phyloP scores from a whole-genome alignment of 129 eudicot genomes.

The Ambrosia artemisiifolia region DNA sequence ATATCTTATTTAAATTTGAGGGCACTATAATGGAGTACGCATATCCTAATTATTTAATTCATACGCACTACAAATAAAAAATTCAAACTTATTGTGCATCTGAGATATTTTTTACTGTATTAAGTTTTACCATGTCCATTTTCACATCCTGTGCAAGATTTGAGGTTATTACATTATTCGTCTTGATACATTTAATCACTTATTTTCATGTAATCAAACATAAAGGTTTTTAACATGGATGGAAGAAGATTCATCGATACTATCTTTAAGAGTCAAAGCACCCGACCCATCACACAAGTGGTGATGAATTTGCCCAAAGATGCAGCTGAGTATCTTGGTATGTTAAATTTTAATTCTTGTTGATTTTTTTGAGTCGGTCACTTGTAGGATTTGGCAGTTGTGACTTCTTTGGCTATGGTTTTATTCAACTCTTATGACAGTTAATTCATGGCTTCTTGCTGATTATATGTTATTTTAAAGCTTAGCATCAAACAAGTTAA shows the following conservation, averaged over 20 bases:
- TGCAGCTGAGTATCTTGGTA: slow-evolving; percentile 77
- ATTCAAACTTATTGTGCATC: not conserved
- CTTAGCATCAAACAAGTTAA: not conserved
- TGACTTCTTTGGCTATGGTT: not conserved
- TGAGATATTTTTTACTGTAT: not conserved
- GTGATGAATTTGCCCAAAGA: slow-evolving; percentile 96
- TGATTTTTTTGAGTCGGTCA: not conserved
- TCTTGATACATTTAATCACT: slow-evolving; percentile 1
- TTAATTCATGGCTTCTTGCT: not conserved
- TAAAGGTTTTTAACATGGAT: slow-evolving; percentile 89
- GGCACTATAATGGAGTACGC: too few species aligned
- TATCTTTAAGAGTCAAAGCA: slow-evolving; percentile 48
- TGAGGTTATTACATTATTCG: not conserved
- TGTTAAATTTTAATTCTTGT: not conserved
- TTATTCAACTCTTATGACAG: not conserved
- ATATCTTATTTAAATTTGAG: too few species aligned
- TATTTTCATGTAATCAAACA: slow-evolving; percentile 8
- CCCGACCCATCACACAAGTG: slow-evolving; percentile 78
- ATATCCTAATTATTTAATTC: not conserved
- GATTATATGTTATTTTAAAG: not conserved
- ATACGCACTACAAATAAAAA: not conserved
- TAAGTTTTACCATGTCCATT: not conserved
- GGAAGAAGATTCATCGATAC: slow-evolving; percentile 86
- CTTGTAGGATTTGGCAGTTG: not conserved
- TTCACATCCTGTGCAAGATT: slow-evolving; percentile 10